Evolutionary conservation across 2,329 filamentous ascomycete genomes (phyloP).

Genomic region (Aspergillus sp.): DNA sequence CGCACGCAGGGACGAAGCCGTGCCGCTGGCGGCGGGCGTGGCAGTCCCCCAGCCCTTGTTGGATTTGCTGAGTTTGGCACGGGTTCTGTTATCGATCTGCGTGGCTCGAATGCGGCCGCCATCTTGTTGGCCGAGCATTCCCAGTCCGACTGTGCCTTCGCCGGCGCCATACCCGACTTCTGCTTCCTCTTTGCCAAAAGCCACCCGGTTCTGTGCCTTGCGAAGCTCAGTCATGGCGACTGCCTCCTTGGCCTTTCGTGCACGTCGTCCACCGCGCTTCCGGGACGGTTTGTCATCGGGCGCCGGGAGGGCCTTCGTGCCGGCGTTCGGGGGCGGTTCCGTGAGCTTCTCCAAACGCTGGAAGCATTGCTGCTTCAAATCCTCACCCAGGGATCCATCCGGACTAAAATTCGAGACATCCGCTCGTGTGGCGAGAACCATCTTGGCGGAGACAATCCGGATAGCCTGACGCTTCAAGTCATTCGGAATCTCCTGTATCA

Average conservation of each 20-base stretch:
- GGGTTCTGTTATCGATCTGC: slow-evolving; percentile 87
- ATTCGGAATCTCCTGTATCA: slow-evolving; percentile 74
- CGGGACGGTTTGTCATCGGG: slow-evolving; percentile 91
- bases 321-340: slow-evolving; percentile 83
- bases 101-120: slow-evolving; percentile 81
- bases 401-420: slow-evolving; percentile 75
- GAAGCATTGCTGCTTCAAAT: slow-evolving; percentile 72
- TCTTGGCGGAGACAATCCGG: slow-evolving; percentile 87
- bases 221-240: slow-evolving; percentile 93
- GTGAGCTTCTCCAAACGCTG: slow-evolving; percentile 87
- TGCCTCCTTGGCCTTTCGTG: slow-evolving; percentile 91
- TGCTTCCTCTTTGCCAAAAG: slow-evolving; percentile 88
- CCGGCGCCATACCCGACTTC: slow-evolving; percentile 86
- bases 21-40: slow-evolving; percentile 48
- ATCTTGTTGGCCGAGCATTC: slow-evolving; percentile 86
- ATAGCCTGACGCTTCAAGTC: slow-evolving; percentile 90
- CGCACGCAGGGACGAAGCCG: slow-evolving; percentile 72
- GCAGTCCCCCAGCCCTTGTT: slow-evolving; percentile 85
- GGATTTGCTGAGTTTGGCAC: slow-evolving; percentile 87
- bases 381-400: slow-evolving; percentile 74
- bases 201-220: slow-evolving; percentile 93
- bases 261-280: slow-evolving; percentile 83
- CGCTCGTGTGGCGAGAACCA: slow-evolving; percentile 84
- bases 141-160: slow-evolving; percentile 76
- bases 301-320: slow-evolving; percentile 73